These are phyloP conservation scores for Lichtheimia ornata DNA, from an alignment of 371 early-diverging fungal genomes.

Conservation along the genomic window DNA sequence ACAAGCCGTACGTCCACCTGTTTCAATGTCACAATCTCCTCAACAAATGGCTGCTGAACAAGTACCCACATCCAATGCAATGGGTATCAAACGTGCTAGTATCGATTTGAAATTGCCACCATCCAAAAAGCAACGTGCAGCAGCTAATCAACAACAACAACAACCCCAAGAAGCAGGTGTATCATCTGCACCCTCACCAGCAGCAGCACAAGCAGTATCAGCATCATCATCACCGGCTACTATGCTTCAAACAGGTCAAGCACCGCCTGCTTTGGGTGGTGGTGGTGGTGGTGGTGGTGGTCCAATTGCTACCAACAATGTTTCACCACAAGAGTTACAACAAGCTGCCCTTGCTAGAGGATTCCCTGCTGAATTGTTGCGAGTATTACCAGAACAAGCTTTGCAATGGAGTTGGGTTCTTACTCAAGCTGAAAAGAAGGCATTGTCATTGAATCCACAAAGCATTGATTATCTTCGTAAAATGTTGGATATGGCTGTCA, in stretches of 20 bases:
- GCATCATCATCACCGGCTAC: neutral
- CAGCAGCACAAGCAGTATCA: constrained; percentile 28
- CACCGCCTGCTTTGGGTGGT: neutral
- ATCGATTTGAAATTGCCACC: constrained; percentile 48
- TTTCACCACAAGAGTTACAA: neutral
- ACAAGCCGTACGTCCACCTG: constrained; percentile 4
- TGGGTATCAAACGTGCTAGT: constrained; percentile 36
- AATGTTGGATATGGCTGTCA: constrained; percentile 29
- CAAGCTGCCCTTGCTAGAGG: neutral
- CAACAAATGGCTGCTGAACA: constrained; percentile 6
- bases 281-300: no score
- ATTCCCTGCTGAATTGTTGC: neutral
- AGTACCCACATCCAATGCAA: constrained; percentile 11
- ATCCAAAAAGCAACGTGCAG: constrained; percentile 34
- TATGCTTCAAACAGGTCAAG: neutral
- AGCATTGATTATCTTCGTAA: neutral
- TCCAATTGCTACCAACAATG: neutral
- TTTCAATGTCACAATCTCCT: constrained; percentile 16
- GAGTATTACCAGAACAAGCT: neutral
- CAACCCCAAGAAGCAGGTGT: neutral
- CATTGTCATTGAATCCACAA: neutral
- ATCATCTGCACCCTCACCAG: constrained; percentile 8
- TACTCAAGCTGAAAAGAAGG: constrained; percentile 1
- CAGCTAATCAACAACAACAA: constrained; percentile 10
- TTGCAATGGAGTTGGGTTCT: neutral